A percentile compares a stretch with the other conserved stretches of the same genome.
Conservation (phyloP, 2,329 filamentous ascomycete genomes). For the Cladophialophora chaetospira region DNA sequence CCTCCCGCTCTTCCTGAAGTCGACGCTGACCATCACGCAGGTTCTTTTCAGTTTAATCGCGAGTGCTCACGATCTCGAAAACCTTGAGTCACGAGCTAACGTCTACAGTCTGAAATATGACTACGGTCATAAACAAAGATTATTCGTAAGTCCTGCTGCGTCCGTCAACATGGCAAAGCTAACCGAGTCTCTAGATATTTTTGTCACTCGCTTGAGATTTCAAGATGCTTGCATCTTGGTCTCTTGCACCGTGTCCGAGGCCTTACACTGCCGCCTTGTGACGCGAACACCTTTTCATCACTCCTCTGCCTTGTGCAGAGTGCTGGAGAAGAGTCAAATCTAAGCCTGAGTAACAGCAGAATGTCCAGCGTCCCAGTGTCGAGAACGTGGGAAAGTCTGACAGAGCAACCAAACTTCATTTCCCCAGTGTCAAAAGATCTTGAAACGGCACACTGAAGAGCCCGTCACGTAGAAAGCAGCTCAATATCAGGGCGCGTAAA, state of each 20-base stretch:
- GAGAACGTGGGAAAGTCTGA: background rate
- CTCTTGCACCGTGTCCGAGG: constrained; percentile 69
- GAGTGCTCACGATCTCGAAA: background rate
- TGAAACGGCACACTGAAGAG: too few species aligned
- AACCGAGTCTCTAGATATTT: too few species aligned
- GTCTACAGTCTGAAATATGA: constrained; percentile 63
- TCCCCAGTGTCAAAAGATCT: too few species aligned
- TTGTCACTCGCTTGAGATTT: constrained; percentile 58
- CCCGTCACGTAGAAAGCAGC: too few species aligned
- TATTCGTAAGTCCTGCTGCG: too few species aligned
- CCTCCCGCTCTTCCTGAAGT: too few species aligned
- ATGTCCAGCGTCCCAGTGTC: too few species aligned
- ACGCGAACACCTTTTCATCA: constrained; percentile 71
- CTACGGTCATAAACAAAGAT: constrained; percentile 72
- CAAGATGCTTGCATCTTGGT: constrained; percentile 71
- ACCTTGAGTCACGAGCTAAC: background rate
- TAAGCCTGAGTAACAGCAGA: background rate
- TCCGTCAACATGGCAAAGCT: too few species aligned
- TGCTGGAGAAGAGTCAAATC: constrained; percentile 58
- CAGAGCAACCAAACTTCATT: too few species aligned
- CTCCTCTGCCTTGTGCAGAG: constrained; percentile 52
- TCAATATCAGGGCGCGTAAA: too few species aligned
- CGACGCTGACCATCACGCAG: too few species aligned
- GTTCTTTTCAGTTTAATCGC: constrained; percentile 98
- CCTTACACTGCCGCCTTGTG: constrained; percentile 74